These are phyloP conservation scores for Pascua guehoae DNA, from an alignment of 1,284 basidiomycete genomes.

Conservation along the genomic window DNA sequence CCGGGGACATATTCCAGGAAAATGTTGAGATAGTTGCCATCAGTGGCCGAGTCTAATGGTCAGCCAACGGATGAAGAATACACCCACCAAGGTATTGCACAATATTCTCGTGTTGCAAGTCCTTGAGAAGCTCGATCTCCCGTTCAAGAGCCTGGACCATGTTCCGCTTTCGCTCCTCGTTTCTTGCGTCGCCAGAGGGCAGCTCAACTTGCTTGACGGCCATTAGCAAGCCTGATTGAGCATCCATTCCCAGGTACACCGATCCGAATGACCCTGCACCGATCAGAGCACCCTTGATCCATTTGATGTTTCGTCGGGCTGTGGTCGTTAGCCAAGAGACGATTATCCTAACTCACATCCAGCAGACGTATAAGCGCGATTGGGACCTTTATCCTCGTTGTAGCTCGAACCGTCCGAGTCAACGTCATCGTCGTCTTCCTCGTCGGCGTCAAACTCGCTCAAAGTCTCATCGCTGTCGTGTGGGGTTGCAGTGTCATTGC, in stretches of 20 bases:
- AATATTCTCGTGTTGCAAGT: slow-evolving; percentile 93
- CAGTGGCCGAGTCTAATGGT: slow-evolving; percentile 73
- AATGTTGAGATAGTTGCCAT: slow-evolving; percentile 88
- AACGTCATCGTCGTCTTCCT: slow-evolving; percentile 28
- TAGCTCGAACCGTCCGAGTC: slow-evolving; percentile 36
- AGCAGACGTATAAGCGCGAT: slow-evolving; percentile 58
- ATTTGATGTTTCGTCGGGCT: slow-evolving; percentile 73
- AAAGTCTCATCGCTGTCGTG: background rate
- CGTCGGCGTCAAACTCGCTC: background rate
- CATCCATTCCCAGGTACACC: slow-evolving; percentile 97
- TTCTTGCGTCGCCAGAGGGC: slow-evolving; percentile 71
- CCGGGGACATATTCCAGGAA: slow-evolving; percentile 99
- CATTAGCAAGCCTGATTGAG: slow-evolving; percentile 89
- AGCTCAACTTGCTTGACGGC: slow-evolving; percentile 99
- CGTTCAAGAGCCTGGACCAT: slow-evolving; percentile 93
- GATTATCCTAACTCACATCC: slow-evolving; percentile 54
- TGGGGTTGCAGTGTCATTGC: background rate
- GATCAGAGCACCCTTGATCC: slow-evolving; percentile 98
- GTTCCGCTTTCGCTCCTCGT: slow-evolving; percentile 87
- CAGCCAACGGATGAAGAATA: slow-evolving; percentile 21
- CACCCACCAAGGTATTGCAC: slow-evolving; percentile 89
- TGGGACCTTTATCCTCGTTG: slow-evolving; percentile 54
- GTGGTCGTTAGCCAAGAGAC: slow-evolving; percentile 6
- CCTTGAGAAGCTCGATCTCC: slow-evolving; percentile 94
- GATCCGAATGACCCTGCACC: slow-evolving; percentile 94